Evolutionary conservation across 768 basidiomycete species (phyloP).

Genomic region (Kwoniella dejecticola): DNA sequence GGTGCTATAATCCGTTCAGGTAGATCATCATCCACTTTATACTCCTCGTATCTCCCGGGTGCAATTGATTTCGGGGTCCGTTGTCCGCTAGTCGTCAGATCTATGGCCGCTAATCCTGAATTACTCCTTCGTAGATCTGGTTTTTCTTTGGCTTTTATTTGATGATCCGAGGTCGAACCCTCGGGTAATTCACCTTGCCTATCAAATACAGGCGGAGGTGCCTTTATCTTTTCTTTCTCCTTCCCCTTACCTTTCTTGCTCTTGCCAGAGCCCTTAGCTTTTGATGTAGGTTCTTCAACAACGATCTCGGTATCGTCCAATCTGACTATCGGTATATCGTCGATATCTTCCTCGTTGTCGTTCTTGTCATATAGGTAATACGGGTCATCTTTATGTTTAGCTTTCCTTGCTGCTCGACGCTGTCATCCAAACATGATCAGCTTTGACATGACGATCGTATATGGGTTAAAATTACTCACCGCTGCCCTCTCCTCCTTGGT

Average conservation of each 20-base stretch:
- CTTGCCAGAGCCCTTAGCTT: neutral
- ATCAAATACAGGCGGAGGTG: constrained; percentile 58
- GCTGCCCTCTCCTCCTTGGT: constrained; percentile 62
- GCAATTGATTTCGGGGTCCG: neutral
- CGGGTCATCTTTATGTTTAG: constrained; percentile 79
- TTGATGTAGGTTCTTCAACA: constrained; percentile 5
- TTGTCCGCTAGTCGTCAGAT: constrained; percentile 16
- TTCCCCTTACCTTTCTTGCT: constrained; percentile 25
- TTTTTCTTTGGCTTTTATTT: neutral
- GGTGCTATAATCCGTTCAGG: neutral
- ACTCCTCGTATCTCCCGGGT: constrained; percentile 41
- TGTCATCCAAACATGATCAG: constrained; percentile 54
- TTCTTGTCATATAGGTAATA: constrained; percentile 75
- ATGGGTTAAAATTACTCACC: constrained; percentile 57
- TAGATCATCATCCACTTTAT: constrained; percentile 32
- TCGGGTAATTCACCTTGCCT: constrained; percentile 84
- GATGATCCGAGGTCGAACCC: constrained; percentile 45
- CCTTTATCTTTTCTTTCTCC: constrained; percentile 8
- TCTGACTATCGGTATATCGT: constrained; percentile 85
- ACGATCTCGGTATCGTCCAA: constrained; percentile 60
- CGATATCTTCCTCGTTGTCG: constrained; percentile 65
- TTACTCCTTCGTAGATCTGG: neutral
- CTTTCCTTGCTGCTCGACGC: constrained; percentile 75
- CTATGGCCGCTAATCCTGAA: constrained; percentile 37
- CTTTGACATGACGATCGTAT: neutral